Base-by-base conservation (phyloP, 768 basidiomycete species). In the Pleurotus citrinopileatus region DNA sequence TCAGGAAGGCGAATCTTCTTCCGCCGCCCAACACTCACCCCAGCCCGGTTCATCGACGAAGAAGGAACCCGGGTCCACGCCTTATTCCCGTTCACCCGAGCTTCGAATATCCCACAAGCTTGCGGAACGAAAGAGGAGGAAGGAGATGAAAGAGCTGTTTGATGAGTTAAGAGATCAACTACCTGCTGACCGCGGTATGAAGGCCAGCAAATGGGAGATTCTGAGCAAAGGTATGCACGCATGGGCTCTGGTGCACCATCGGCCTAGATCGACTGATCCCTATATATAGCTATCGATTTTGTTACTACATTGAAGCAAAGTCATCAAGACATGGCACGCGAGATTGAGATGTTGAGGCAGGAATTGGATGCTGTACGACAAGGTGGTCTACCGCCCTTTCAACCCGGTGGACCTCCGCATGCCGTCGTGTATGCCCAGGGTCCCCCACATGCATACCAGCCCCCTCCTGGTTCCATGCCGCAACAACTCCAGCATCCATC, bases 201-300 rank as follows among this genome's bases (percentile, higher is more conserved):
- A 98, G 66, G 89, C 93, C 17, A 94, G 91, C 73, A 99, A 99
- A 73, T 98, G 96, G 97, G 97, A 99, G 74, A 98, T 98, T 57
- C 72, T 99, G 28, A 95, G 87, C 71, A 96, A 97, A 85, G 91
- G 95, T 91, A 60, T 59, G 79, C 67, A 37, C 20, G 17, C 26
- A n/a, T n/a, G 32, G 10, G 34, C n/a, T 32, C 17, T 9, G 22
- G 37, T 34, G 29, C 29, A 15, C 19, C 20, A 51, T 23, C 32
- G 29, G 34, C 29, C 19, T 37, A 51, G 48, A 51, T 37, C 29
- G 48, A 25, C 36, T 55, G 19, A 56, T 42, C 17, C 32, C 48
- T 36, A 40, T 27, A 34, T 54, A 43, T 57, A 89, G 94, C 94
- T 25, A 94, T 96, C 63, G 94, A 96, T 68, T 94, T 90, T 71